These are phyloP conservation scores for Colletotrichum acutatum DNA, from an alignment of 2,329 filamentous ascomycete species.

Conservation along the genomic window DNA sequence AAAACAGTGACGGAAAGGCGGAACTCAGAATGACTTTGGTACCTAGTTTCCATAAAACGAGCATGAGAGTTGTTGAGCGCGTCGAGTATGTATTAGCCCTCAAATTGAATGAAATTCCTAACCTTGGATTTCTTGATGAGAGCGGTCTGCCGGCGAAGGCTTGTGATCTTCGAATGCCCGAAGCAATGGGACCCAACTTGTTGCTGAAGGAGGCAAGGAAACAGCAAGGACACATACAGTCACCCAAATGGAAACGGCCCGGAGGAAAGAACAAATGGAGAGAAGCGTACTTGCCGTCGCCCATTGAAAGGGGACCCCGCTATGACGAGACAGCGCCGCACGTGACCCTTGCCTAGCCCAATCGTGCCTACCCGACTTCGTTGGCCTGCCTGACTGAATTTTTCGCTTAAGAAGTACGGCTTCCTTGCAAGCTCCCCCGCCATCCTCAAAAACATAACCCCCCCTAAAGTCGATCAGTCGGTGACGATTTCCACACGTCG, in stretches of 20 bases:
- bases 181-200: background rate
- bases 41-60: background rate
- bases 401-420: conserved; percentile 50
- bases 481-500: conserved; percentile 49
- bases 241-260: background rate
- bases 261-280: background rate
- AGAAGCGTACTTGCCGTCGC: background rate
- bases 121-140: background rate
- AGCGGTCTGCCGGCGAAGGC: background rate
- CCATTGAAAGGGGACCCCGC: conserved; percentile 16
- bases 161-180: background rate
- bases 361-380: conserved; percentile 35
- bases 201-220: background rate
- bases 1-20: conserved; percentile 1
- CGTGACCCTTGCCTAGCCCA: conserved; percentile 32
- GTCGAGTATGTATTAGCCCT: background rate
- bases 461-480: conserved; percentile 49
- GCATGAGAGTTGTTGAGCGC: background rate
- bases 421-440: conserved; percentile 53
- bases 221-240: background rate
- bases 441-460: conserved; percentile 51
- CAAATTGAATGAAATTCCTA: background rate
- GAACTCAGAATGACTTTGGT: background rate
- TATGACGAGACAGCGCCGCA: conserved; percentile 33
- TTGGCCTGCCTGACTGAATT: conserved; percentile 50